Evolutionary conservation across 768 basidiomycete genomes (phyloP).

Genomic region (Pholiota conissans): DNA sequence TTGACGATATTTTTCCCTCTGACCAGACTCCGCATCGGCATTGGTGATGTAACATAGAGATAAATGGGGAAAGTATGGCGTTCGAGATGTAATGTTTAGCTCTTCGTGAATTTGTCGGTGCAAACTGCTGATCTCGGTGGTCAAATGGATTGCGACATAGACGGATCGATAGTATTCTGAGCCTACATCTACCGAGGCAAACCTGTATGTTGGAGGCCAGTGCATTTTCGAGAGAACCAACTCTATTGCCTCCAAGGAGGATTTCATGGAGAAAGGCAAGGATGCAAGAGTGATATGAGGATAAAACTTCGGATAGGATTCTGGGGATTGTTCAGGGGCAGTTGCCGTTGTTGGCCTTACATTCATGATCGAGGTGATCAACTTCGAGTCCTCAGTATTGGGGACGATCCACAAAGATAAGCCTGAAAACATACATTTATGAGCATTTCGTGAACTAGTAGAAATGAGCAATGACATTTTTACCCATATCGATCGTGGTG

Average conservation of each 20-base stretch:
- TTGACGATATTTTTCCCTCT: constrained; percentile 49
- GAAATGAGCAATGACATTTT: not conserved
- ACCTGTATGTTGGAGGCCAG: constrained; percentile 40
- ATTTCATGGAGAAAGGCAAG: constrained; percentile 30
- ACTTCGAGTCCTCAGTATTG: constrained; percentile 36
- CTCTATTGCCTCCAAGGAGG: constrained; percentile 23
- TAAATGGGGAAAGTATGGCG: constrained; percentile 69
- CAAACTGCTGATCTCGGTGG: constrained; percentile 45
- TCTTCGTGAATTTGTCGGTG: constrained; percentile 46
- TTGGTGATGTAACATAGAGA: constrained; percentile 76
- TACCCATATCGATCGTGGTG: constrained; percentile 3
- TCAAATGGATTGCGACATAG: constrained; percentile 50
- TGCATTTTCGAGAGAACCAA: constrained; percentile 20
- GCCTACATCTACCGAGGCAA: constrained; percentile 56
- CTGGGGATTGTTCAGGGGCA: constrained; percentile 17
- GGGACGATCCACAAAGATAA: constrained; percentile 75
- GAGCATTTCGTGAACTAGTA: not conserved
- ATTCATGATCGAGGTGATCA: constrained; percentile 49
- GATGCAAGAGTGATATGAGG: constrained; percentile 74
- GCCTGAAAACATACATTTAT: constrained; percentile 38
- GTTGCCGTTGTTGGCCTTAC: constrained; percentile 26
- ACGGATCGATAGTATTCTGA: constrained; percentile 73
- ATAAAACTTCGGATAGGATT: constrained; percentile 59
- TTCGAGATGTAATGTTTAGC: constrained; percentile 39
- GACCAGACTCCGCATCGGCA: constrained; percentile 47